Percentiles rank a stretch among this genome's conserved stretches.
Evolutionary conservation across 1,284 basidiomycete genomes (phyloP).

Genomic region (Fomitopsis palustris): DNA sequence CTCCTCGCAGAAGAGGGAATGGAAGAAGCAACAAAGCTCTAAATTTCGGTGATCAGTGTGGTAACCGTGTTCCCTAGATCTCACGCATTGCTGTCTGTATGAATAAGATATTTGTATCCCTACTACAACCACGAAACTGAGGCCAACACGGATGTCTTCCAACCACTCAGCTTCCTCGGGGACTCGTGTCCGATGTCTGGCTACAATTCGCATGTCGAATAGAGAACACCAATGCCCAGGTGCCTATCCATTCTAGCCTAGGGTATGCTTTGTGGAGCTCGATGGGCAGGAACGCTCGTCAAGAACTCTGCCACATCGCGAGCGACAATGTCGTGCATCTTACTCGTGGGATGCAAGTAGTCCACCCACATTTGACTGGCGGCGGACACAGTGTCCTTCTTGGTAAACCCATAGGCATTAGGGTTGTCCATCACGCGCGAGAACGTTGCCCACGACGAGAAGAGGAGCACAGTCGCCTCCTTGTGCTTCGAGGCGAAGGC

Average conservation of each 20-base stretch:
- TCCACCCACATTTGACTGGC: slow-evolving; percentile 48
- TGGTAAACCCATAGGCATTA: slow-evolving; percentile 35
- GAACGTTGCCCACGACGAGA: slow-evolving; percentile 46
- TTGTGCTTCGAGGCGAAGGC: slow-evolving; percentile 37
- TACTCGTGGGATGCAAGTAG: slow-evolving; percentile 25
- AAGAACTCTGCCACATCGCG: slow-evolving; percentile 20
- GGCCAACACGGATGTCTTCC: not conserved
- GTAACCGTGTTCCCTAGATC: not conserved
- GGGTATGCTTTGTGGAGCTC: not conserved
- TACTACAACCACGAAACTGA: too few relatives aligned
- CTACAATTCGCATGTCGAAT: too few relatives aligned
- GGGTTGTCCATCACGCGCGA: slow-evolving; percentile 43
- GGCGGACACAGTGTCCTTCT: slow-evolving; percentile 27
- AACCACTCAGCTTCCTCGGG: too few relatives aligned
- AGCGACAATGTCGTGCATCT: slow-evolving; percentile 27
- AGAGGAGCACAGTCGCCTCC: slow-evolving; percentile 44
- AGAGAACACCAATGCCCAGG: too few relatives aligned
- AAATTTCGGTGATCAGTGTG: not conserved
- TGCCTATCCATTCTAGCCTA: not conserved
- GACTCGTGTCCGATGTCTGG: too few relatives aligned
- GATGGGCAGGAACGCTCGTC: not conserved
- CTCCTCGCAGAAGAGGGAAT: slow-evolving; percentile 64
- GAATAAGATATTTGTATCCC: not conserved
- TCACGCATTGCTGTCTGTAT: not conserved
- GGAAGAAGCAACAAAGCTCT: slow-evolving; percentile 41